Conservation (phyloP, 345 rosid species). For the Pseudoturritis turrita region DNA sequence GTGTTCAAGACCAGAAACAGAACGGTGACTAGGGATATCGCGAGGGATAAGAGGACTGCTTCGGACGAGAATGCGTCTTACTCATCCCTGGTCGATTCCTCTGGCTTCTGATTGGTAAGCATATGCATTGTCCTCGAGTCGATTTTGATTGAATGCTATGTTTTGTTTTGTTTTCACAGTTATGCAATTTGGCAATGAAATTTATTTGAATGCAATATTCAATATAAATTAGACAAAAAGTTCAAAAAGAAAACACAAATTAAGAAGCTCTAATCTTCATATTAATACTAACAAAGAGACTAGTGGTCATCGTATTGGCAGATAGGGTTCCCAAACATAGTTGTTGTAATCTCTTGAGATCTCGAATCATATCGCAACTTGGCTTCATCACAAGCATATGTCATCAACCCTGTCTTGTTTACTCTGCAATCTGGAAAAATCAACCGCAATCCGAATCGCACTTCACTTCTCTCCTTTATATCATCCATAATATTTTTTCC, state of each 20-base stretch:
- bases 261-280: too few species aligned
- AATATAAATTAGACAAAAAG: background rate
- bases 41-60: constrained; percentile 16
- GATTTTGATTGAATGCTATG: background rate
- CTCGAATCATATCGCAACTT: background rate
- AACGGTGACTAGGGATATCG: constrained; percentile 11
- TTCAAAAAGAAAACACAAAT: too few species aligned
- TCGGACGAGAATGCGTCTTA: constrained; percentile 88
- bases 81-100: constrained; percentile 73
- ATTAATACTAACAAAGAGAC: too few species aligned
- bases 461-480: background rate
- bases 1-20: constrained; percentile 23
- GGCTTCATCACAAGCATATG: background rate
- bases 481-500: background rate
- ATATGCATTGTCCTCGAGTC: background rate
- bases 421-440: background rate
- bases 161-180: background rate
- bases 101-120: constrained; percentile 55
- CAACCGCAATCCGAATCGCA: background rate
- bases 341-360: background rate
- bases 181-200: background rate
- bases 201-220: background rate
- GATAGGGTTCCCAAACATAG: background rate
- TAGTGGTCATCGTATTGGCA: background rate
- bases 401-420: background rate